Percentiles rank a stretch among this genome's conserved stretches.
phyloP scores from a whole-genome alignment of 2,329 filamentous ascomycete species.

The Penicillium verrucosum region DNA sequence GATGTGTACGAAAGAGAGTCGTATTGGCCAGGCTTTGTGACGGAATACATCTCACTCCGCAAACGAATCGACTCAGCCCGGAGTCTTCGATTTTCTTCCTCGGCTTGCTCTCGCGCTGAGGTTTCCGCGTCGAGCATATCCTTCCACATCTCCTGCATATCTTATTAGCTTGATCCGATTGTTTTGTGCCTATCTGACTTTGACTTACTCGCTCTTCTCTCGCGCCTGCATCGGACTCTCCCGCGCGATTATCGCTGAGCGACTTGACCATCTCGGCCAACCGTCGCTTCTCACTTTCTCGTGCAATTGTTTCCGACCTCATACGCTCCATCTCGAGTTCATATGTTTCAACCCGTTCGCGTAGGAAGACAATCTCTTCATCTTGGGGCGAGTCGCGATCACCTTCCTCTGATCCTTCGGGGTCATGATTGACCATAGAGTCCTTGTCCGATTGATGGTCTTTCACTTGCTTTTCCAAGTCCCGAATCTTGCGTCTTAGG shows the following conservation, averaged over 20 bases:
- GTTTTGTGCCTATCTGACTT: conserved; percentile 22
- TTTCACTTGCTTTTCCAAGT: conserved; percentile 75
- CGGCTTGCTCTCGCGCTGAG: conserved; percentile 79
- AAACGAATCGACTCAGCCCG: conserved; percentile 79
- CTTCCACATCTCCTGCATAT: conserved; percentile 77
- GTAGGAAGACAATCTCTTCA: conserved; percentile 79
- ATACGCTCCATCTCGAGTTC: conserved; percentile 80
- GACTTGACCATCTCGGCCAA: conserved; percentile 76
- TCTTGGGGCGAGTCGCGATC: conserved; percentile 59
- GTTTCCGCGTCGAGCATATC: conserved; percentile 92
- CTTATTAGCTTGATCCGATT: conserved; percentile 12
- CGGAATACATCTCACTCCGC: conserved; percentile 42
- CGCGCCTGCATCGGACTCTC: conserved; percentile 50
- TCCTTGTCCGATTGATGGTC: conserved; percentile 50
- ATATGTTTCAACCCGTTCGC: conserved; percentile 81
- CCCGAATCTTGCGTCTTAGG: conserved; percentile 74
- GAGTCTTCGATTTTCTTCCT: conserved; percentile 80
- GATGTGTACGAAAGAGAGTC: conserved; percentile 36
- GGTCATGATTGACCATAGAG: conserved; percentile 43
- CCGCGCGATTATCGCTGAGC: conserved; percentile 53
- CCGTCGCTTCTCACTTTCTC: conserved; percentile 81
- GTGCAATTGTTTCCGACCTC: conserved; percentile 69
- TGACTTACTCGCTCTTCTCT: conserved; percentile 47
- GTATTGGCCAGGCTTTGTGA: conserved; percentile 31
- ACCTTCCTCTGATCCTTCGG: conserved; percentile 43